These are phyloP conservation scores for Scytalidium sp. DNA, from an alignment of 2,329 filamentous ascomycete genomes.

Conservation along the genomic window DNA sequence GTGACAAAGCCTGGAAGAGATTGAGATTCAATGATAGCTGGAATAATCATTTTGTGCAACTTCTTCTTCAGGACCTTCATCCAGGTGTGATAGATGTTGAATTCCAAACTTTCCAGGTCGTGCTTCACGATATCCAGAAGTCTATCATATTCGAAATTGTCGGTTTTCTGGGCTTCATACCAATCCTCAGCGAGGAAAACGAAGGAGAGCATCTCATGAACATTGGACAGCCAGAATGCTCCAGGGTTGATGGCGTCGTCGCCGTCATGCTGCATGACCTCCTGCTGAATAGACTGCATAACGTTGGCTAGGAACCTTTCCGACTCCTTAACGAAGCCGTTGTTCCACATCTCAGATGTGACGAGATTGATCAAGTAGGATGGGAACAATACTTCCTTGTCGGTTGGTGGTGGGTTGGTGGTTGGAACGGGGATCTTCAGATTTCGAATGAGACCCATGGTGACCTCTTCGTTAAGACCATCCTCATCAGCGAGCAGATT, in stretches of 20 bases:
- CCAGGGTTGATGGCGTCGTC: slow-evolving; percentile 94
- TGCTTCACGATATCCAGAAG: slow-evolving; percentile 98
- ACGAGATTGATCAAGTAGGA: slow-evolving; percentile 98
- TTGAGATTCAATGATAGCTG: slow-evolving; percentile 98
- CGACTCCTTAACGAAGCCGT: slow-evolving; percentile 98
- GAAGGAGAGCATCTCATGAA: slow-evolving; percentile 99
- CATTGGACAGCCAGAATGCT: slow-evolving; percentile 98
- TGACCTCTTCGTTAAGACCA: slow-evolving; percentile 93
- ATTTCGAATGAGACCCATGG: slow-evolving; percentile 92
- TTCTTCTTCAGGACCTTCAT: slow-evolving; percentile 99
- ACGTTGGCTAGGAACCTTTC: slow-evolving; percentile 98
- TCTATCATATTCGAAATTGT: slow-evolving; percentile 98
- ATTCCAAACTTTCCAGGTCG: slow-evolving; percentile 95
- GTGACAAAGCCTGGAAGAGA: slow-evolving; percentile 98
- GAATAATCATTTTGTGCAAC: slow-evolving; percentile 99
- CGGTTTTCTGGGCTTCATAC: slow-evolving; percentile 99
- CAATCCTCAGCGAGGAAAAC: slow-evolving; percentile 99
- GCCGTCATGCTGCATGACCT: slow-evolving; percentile 98
- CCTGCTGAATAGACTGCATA: slow-evolving; percentile 99
- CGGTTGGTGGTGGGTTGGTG: slow-evolving; percentile 83
- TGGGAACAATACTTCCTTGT: slow-evolving; percentile 98
- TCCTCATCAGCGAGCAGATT: slow-evolving; percentile 93
- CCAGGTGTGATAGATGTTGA: slow-evolving; percentile 99
- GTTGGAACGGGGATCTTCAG: slow-evolving; percentile 92
- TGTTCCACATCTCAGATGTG: slow-evolving; percentile 99